Percentiles rank a stretch among this genome's conserved stretches.
phyloP scores from a whole-genome alignment of 2,329 filamentous ascomycete genomes.

The Didymella arachidicola region DNA sequence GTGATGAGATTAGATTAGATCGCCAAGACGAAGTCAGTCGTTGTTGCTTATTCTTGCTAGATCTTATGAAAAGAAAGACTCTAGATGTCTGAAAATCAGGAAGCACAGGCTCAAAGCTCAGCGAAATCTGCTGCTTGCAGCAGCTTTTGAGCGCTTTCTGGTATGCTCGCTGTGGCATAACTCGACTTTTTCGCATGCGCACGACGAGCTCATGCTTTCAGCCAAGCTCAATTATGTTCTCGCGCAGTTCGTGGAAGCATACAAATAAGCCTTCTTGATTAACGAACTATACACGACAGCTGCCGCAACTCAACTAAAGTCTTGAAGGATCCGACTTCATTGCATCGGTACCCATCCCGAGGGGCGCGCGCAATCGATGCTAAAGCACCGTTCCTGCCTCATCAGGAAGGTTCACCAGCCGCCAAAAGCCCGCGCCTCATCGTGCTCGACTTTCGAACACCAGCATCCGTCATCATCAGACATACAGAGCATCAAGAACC shows the following conservation, averaged over 20 bases:
- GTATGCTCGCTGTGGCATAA: too few relatives aligned
- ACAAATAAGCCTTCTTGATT: too few relatives aligned
- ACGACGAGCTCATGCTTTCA: too few relatives aligned
- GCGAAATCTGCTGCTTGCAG: neutral
- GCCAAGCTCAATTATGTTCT: too few relatives aligned
- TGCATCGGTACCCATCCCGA: conserved; percentile 24
- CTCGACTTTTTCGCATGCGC: too few relatives aligned
- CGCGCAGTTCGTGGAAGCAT: too few relatives aligned
- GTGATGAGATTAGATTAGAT: conserved; percentile 47
- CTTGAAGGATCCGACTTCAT: conserved; percentile 8
- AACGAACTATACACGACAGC: neutral
- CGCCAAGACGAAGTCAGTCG: neutral
- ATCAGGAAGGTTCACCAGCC: conserved; percentile 18
- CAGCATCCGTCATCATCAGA: neutral
- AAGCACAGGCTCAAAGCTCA: neutral
- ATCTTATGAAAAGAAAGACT: neutral
- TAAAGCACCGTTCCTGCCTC: conserved; percentile 4
- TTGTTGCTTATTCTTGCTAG: too few relatives aligned
- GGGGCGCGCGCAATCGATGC: conserved; percentile 20
- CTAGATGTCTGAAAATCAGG: neutral
- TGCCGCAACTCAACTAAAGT: neutral
- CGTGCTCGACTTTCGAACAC: neutral
- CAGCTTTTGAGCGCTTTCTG: too few relatives aligned
- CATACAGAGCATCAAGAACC: neutral
- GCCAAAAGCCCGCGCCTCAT: conserved; percentile 15